These are phyloP conservation scores for Umbelopsis ramanniana DNA, from an alignment of 192 early-diverging fungal species.

Conservation along the genomic window DNA sequence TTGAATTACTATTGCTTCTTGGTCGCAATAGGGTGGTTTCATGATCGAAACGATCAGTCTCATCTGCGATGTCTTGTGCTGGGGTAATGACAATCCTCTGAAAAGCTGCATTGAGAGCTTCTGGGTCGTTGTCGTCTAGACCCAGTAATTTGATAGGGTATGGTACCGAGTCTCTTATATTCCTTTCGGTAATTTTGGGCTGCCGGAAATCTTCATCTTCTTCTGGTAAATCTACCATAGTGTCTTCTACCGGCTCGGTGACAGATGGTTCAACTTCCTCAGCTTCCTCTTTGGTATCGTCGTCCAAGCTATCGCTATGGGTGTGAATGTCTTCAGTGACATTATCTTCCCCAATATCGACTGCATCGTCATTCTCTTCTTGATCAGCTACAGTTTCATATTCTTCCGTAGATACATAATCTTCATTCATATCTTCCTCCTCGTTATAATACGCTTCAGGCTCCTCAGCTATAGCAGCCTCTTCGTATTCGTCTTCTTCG, in stretches of 20 bases:
- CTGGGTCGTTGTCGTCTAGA: neutral
- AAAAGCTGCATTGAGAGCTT: neutral
- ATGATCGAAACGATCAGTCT: neutral
- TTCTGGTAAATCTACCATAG: neutral
- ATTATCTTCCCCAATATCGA: neutral
- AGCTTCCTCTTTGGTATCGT: too few relatives aligned
- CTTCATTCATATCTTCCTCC: neutral
- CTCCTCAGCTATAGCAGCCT: neutral
- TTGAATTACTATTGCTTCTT: neutral
- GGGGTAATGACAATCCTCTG: constrained; percentile 1
- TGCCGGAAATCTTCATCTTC: neutral
- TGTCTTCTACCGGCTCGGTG: neutral
- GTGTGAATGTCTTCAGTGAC: neutral
- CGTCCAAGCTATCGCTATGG: neutral
- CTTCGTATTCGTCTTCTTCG: neutral
- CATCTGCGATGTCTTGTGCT: neutral
- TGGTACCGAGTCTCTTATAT: neutral
- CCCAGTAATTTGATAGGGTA: neutral
- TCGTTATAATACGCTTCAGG: neutral
- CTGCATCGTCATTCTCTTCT: neutral
- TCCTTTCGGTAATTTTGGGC: neutral
- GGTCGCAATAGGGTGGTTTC: neutral
- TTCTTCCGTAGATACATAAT: neutral
- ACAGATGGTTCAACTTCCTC: neutral
- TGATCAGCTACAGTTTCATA: neutral